A percentile compares a stretch with the other conserved stretches of the same genome.
These are phyloP conservation scores for Penicillium paradoxum DNA, from an alignment of 495 filamentous ascomycete species.

Conservation along the genomic window DNA sequence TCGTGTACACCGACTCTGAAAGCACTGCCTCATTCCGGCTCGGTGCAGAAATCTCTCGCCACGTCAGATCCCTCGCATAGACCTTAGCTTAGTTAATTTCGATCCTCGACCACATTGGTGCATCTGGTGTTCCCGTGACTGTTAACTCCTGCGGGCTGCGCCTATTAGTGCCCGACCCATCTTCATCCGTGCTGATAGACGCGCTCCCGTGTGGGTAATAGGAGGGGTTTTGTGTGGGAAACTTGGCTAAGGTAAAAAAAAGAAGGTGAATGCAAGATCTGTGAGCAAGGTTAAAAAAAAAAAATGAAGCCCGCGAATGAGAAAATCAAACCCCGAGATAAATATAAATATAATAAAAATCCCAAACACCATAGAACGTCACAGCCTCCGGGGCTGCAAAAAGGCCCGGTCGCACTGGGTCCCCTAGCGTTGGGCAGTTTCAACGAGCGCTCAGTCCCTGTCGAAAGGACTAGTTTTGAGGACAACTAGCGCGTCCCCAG, in stretches of 20 bases:
- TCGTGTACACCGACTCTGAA: constrained; percentile 10
- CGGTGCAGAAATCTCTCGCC: constrained; percentile 4
- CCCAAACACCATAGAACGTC: constrained; percentile 10
- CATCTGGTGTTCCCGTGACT: constrained; percentile 43
- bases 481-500: constrained; percentile 21
- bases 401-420: constrained; percentile 16
- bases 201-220: constrained; percentile 30
- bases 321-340: too few relatives aligned
- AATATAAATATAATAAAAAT: neutral
- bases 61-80: constrained; percentile 11
- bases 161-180: constrained; percentile 32
- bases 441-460: constrained; percentile 24
- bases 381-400: constrained; percentile 15
- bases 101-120: neutral
- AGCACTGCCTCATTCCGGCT: constrained; percentile 9
- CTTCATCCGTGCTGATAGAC: constrained; percentile 29
- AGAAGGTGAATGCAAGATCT: too few relatives aligned
- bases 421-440: constrained; percentile 9
- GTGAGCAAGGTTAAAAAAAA: too few relatives aligned
- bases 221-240: neutral
- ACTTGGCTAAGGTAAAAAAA: neutral
- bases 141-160: constrained; percentile 38
- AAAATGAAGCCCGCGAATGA: neutral
- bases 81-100: neutral
- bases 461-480: constrained; percentile 12